Base-by-base conservation (phyloP, 2,329 filamentous ascomycete genomes). In the Talaromyces islandicus region DNA sequence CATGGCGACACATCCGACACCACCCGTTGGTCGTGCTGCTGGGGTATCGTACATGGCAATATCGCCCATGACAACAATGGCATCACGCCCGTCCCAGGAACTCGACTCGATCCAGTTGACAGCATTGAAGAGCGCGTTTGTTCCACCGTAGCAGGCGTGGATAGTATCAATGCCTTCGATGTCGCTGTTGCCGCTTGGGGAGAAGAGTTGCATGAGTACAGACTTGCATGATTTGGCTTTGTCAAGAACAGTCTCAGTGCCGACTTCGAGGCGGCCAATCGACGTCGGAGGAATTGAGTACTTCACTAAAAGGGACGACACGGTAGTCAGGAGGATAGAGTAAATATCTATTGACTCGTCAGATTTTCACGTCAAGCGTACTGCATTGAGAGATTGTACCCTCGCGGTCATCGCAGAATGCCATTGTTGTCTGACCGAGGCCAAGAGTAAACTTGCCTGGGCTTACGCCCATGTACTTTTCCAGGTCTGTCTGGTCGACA, bases 151-250 rank as follows among this genome's bases (percentile, higher is more conserved):
- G 83, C 90, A 93, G 66, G 90, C 90, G 74, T 93, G 92, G 75
- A 92, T 77, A 61, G 87, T 91, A 78, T 93, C 90, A 56, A 92
- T 84, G 75, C 90, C 90, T 80, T 92, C 90, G 62, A 92, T 81
- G 80, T 89, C 91, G 79, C 86, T 89, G 81, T 93, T 93, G 69
- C 89, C 87, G 57, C 73, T 73, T 32, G 78, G 73, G 71, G 87
- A 84, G 69, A 93, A 92, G 51, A 93, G 83, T 81, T 92, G 90
- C 90, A 92, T 93, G 66, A 92, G 80, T 64, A 93, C 88, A 30
- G 89, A 88, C 84, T 93, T 93, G 80, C 92, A 89, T 53, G 89
- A 92, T 83, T 93, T 93, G 73, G 90, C 92, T 82, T 93, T 93
- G 84, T 93, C 90, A 71, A 93, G 81, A 60, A 92, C 81, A 64